A percentile compares a stretch with the other conserved stretches of the same genome.
phyloP scores from a whole-genome alignment of 2,329 filamentous ascomycete genomes.

The Phyllosticta citrichinensis region DNA sequence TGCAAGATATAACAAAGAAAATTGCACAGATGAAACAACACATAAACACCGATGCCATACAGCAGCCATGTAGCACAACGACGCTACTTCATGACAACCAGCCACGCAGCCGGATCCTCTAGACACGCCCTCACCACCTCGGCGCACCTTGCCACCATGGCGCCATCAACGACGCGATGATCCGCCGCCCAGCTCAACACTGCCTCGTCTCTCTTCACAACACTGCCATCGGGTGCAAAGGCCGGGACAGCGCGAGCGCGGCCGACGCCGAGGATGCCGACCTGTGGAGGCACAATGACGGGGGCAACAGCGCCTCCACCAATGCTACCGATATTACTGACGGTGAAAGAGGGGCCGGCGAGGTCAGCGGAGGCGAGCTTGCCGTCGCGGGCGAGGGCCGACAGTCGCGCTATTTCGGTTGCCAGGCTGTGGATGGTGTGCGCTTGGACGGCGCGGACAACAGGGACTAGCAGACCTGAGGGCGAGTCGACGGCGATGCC shows the following conservation, averaged over 20 bases:
- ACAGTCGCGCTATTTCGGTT: constrained; percentile 62
- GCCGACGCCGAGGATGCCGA: constrained; percentile 85
- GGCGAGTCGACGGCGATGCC: constrained; percentile 94
- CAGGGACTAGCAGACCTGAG: constrained; percentile 77
- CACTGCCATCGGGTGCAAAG: constrained; percentile 47
- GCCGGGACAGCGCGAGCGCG: constrained; percentile 71
- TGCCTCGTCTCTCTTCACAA: constrained; percentile 69
- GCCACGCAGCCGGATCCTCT: constrained; percentile 79
- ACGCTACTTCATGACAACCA: constrained; percentile 63
- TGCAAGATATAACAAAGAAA: too few species aligned
- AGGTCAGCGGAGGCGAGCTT: constrained; percentile 68
- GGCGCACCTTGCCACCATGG: constrained; percentile 84
- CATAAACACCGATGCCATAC: background rate
- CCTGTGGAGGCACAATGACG: constrained; percentile 81
- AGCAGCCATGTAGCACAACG: background rate
- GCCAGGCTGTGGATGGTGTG: constrained; percentile 73
- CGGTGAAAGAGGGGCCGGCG: constrained; percentile 79
- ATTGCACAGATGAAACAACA: background rate
- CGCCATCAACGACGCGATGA: constrained; percentile 87
- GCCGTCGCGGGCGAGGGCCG: constrained; percentile 61
- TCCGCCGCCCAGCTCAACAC: constrained; percentile 97
- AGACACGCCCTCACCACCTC: constrained; percentile 68
- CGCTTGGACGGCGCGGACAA: constrained; percentile 72
- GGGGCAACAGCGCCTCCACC: constrained; percentile 87
- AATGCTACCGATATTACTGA: constrained; percentile 93